Base-by-base conservation (phyloP, 2,329 filamentous ascomycete species). In the Ceratocystis diversiconidia region DNA sequence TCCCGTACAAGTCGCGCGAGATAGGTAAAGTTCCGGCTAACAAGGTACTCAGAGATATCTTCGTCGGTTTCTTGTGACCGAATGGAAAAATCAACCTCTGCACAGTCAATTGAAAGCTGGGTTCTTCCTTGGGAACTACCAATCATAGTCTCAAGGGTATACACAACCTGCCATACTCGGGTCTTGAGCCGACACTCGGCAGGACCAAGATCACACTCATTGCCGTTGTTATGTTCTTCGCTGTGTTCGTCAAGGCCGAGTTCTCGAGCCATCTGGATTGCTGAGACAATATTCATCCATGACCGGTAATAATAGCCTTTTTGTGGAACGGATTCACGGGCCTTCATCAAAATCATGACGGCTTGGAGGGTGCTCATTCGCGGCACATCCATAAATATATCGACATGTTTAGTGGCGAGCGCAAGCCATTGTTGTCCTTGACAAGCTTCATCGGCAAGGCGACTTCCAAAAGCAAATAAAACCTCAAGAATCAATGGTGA, bases 231-330 rank as follows among this genome's bases (percentile, higher is more conserved):
- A 73, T 97, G 94, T 57, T 86, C 84, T 67, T 88, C 85, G 68
- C 85, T 85, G 75, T 97, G 92, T 69, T 96, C 90, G 72, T 96
- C 86, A 5, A 97, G 78, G 22, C 91, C 90, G 41, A 97, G 79
- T 72, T 96, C 92, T 72, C 95, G 94, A 30, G 85, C 90, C 90
- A 97, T 96, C 60, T 91, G 87, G 6, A 95, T 87, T 69, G 92
- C 90, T 68, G 92, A 90, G 64, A 96, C 92, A 22, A 95, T 85
- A 4, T 89, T 90, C 85, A 96, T 95, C 92, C 94, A 97, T 0
- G 94, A 97, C 46, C 92, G 86, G 75, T 94, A 97, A 74, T 94
- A 97, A 73, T 97, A 97, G 0, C 94, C 94, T 68, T 90, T 85
- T 73, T 95, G 95, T 0, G 92, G 92, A 7, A 88, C 85, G n/a